Conservation (phyloP, 202 grass and related monocot species). For the Elaeis oleifera region DNA sequence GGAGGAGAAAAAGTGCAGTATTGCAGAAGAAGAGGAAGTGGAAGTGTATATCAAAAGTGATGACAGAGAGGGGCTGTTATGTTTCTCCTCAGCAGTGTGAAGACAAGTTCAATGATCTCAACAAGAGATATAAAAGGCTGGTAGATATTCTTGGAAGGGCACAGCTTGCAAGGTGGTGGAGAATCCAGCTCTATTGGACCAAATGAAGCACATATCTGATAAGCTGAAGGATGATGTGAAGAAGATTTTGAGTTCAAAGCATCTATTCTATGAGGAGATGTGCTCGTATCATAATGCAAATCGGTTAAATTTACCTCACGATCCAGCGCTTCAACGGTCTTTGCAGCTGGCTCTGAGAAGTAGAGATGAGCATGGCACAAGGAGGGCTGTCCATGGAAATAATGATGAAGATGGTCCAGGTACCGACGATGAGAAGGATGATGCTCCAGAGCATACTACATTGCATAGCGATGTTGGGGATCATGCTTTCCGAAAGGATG, state of each 20-base stretch:
- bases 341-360: slow-evolving; percentile 44
- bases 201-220: slow-evolving; percentile 31
- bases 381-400: slow-evolving; percentile 21
- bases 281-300: slow-evolving; percentile 87
- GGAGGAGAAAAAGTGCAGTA: slow-evolving; percentile 43
- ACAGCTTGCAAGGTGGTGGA: slow-evolving; percentile 62
- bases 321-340: slow-evolving; percentile 40
- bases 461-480: slow-evolving; percentile 26
- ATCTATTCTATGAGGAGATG: slow-evolving; percentile 94
- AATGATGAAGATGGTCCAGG: slow-evolving; percentile 50
- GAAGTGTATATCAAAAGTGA: slow-evolving; percentile 51
- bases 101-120: slow-evolving; percentile 93
- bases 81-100: slow-evolving; percentile 90
- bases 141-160: slow-evolving; percentile 80
- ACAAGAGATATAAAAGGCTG: slow-evolving; percentile 89
- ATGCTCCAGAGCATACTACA: slow-evolving; percentile 31
- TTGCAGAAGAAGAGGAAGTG: slow-evolving; percentile 83
- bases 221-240: slow-evolving; percentile 65
- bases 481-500: slow-evolving; percentile 23
- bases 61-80: slow-evolving; percentile 36
- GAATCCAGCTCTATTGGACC: slow-evolving; percentile 48
- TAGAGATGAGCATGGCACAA: slow-evolving; percentile 31
- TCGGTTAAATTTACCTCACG: slow-evolving; percentile 42
- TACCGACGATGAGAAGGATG: slow-evolving; percentile 30
- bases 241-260: slow-evolving; percentile 80